Conservation (phyloP, 2,329 filamentous ascomycete genomes). For the Cercospora nicotianae region DNA sequence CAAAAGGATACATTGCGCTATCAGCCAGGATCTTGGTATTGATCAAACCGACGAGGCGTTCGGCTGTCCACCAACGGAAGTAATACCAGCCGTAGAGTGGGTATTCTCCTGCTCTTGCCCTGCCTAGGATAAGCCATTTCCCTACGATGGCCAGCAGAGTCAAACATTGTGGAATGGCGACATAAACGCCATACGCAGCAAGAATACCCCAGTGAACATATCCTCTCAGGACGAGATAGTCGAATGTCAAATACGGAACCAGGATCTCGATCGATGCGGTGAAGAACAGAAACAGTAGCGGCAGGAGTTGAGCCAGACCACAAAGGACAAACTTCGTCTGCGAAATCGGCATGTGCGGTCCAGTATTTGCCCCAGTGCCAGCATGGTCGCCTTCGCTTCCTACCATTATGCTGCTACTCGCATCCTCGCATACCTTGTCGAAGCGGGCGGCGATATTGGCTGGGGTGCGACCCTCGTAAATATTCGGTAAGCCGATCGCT, state of each 20-base stretch:
- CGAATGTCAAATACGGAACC: conserved; percentile 30
- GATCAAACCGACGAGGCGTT: conserved; percentile 23
- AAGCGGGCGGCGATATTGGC: conserved; percentile 27
- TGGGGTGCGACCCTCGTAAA: conserved; percentile 30
- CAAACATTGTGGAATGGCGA: conserved; percentile 18
- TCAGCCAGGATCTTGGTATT: conserved; percentile 30
- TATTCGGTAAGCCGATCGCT: conserved; percentile 31
- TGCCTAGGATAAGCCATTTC: conserved; percentile 58
- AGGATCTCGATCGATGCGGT: conserved; percentile 28
- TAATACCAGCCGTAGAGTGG: conserved; percentile 61
- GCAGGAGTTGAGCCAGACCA: conserved; percentile 28
- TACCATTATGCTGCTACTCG: conserved; percentile 6
- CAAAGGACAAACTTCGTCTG: conserved; percentile 27
- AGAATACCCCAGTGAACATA: conserved; percentile 25
- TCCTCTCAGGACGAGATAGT: conserved; percentile 19
- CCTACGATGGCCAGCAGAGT: conserved; percentile 47
- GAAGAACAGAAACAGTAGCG: conserved; percentile 31
- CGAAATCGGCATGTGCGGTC: conserved; percentile 22
- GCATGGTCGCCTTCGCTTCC: background rate
- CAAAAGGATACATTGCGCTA: conserved; percentile 23
- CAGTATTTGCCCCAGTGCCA: conserved; percentile 26
- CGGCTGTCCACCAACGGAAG: conserved; percentile 57
- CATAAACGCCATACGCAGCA: conserved; percentile 27
- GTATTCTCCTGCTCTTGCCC: conserved; percentile 54
- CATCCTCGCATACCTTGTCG: conserved; percentile 10